These are phyloP conservation scores for Filobasidium floriforme DNA, from an alignment of 768 basidiomycete species.

Conservation along the genomic window DNA sequence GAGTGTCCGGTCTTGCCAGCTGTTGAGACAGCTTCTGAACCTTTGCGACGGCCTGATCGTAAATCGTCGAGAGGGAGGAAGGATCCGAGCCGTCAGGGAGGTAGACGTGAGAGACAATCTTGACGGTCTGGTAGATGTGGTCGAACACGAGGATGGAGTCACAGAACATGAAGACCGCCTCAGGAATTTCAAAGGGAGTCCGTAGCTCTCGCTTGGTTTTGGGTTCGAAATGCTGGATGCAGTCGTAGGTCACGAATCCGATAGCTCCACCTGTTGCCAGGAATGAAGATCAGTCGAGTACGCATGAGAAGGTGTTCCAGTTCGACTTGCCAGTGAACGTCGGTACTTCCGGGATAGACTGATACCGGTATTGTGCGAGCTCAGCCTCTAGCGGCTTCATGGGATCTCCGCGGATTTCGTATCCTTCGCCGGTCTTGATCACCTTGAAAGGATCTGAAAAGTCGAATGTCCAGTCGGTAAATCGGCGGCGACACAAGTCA, in stretches of 20 bases:
- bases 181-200: slow-evolving; percentile 72
- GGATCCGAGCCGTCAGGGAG: slow-evolving; percentile 60
- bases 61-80: slow-evolving; percentile 65
- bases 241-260: slow-evolving; percentile 95
- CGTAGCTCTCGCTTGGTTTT: slow-evolving; percentile 54
- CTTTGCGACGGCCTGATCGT: slow-evolving; percentile 76
- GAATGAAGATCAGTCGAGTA: neutral
- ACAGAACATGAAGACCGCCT: slow-evolving; percentile 88
- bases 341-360: slow-evolving; percentile 81
- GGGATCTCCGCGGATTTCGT: slow-evolving; percentile 80
- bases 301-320: neutral
- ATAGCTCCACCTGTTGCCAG: slow-evolving; percentile 69
- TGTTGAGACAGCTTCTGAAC: slow-evolving; percentile 70
- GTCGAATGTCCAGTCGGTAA: neutral
- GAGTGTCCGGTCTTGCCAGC: slow-evolving; percentile 55
- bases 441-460: slow-evolving; percentile 83
- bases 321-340: slow-evolving; percentile 64
- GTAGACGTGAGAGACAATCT: slow-evolving; percentile 93
- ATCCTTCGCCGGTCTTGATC: slow-evolving; percentile 74
- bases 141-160: slow-evolving; percentile 95
- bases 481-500: neutral
- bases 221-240: slow-evolving; percentile 92
- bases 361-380: slow-evolving; percentile 74
- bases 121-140: slow-evolving; percentile 88
- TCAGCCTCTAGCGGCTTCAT: slow-evolving; percentile 75